Base-by-base conservation (phyloP, 768 basidiomycete species). In the Mycena pura region DNA sequence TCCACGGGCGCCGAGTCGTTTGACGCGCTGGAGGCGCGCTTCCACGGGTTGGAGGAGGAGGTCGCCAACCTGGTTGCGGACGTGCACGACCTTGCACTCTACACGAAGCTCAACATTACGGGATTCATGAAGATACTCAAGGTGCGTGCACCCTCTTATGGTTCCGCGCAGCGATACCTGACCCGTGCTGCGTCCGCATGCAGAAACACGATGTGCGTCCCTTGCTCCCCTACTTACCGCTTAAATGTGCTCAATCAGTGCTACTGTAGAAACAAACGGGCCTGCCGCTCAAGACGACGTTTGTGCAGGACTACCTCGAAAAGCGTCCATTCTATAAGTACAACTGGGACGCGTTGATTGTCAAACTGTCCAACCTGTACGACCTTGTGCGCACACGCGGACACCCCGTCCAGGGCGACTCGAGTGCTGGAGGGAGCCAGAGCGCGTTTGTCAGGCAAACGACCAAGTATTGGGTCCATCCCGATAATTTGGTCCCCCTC, bases 111-210 rank as follows among this genome's bases (percentile, higher is more conserved):
- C 54, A 99, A 99, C 73, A 95, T 98, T 70, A 98, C 97, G 1
- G 97, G 97, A 10, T 99, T 99, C 74, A 91, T 98, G 83, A 99
- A 99, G 78, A 98, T 98, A 62, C 81, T 98, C 62, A 98, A 99
- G 84, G 92, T 90, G 60, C 45, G 74, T 74, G 13, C 45, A 24
- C 45, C 24, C 21, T n/a, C n/a, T 7, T n/a, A n/a, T n/a, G n/a
- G n/a, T n/a, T n/a, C n/a, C n/a, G n/a, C n/a, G n/a, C n/a, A n/a
- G n/a, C n/a, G n/a, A n/a, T n/a, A n/a, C n/a, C n/a, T n/a, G n/a
- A n/a, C n/a, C n/a, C n/a, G n/a, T n/a, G n/a, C n/a, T n/a, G n/a
- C n/a, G n/a, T n/a, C n/a, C n/a, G n/a, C n/a, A n/a, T 44, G 27
- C 63, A 94, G 91, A 98, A 98, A 90, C 95, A 98, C 73, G 95